These are phyloP conservation scores for Candida albicans DNA, from an alignment of 1,139 yeast species.

Conservation along the genomic window DNA sequence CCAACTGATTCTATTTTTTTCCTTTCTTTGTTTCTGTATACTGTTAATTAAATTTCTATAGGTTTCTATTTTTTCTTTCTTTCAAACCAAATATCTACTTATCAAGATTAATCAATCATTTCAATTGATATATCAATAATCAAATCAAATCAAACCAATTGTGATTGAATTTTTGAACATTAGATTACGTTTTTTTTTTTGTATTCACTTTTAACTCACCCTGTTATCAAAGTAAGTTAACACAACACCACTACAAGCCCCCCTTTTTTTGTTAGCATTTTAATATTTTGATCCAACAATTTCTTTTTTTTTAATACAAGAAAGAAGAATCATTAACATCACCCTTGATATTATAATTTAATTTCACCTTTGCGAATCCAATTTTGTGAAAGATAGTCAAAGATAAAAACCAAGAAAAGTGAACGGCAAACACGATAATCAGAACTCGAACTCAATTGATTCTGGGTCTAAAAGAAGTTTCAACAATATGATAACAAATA, in stretches of 20 bases:
- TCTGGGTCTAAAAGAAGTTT: constrained; percentile 16
- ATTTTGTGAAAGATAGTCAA: neutral
- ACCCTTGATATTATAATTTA: too few relatives aligned
- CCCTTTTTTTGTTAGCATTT: too few relatives aligned
- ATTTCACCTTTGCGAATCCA: too few relatives aligned
- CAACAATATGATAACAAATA: constrained; percentile 16
- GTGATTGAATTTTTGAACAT: neutral
- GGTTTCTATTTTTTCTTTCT: neutral
- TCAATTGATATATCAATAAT: neutral
- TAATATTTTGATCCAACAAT: too few relatives aligned
- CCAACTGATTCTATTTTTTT: neutral
- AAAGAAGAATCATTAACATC: too few relatives aligned
- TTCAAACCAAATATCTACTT: neutral
- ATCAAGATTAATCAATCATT: neutral
- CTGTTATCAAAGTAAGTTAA: too few relatives aligned
- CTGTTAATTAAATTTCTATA: too few relatives aligned
- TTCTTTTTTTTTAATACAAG: neutral
- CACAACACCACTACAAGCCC: neutral
- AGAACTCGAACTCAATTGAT: constrained; percentile 12
- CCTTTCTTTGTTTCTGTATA: neutral
- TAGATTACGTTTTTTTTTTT: neutral
- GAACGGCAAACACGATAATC: constrained; percentile 4
- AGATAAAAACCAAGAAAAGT: constrained; percentile 3
- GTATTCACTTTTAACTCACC: too few relatives aligned
- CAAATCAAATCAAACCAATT: neutral